These are phyloP conservation scores for Choricystis sp. DNA, from an alignment of 139 green algal species.

Conservation along the genomic window DNA sequence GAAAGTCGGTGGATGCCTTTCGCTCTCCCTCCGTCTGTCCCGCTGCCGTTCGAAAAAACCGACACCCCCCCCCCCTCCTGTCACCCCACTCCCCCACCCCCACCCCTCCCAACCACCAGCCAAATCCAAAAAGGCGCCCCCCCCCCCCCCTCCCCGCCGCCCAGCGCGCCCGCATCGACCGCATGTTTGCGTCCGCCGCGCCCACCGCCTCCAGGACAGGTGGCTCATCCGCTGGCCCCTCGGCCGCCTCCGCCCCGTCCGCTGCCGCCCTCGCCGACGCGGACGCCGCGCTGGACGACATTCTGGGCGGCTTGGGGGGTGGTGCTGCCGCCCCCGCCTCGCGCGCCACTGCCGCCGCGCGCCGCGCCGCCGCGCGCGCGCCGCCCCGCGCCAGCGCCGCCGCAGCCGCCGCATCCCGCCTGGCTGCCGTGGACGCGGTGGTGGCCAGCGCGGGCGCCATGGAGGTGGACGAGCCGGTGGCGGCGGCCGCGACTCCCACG, in stretches of 20 bases:
- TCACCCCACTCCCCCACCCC: not conserved
- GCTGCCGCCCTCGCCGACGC: slow-evolving; percentile 15
- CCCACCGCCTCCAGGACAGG: too few species aligned
- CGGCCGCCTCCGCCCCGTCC: too few species aligned
- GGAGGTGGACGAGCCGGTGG: not conserved
- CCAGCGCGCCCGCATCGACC: not conserved
- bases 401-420: not conserved
- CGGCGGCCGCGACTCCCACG: not conserved
- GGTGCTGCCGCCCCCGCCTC: not conserved
- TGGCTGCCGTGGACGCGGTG: not conserved
- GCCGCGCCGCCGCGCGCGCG: not conserved
- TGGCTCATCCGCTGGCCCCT: not conserved
- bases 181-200: not conserved
- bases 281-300: slow-evolving; percentile 64
- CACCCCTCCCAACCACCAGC: not conserved
- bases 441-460: not conserved
- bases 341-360: not conserved
- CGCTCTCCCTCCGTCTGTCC: too few species aligned
- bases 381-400: not conserved
- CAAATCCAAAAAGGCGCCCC: slow-evolving; percentile 4
- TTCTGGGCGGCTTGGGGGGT: slow-evolving; percentile 38
- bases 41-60: too few species aligned
- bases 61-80: not conserved
- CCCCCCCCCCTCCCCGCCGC: not conserved
- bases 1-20: too few species aligned